These are phyloP conservation scores for Aotearoamyces nothofagi DNA, from an alignment of 2,329 filamentous ascomycete species.

Conservation along the genomic window DNA sequence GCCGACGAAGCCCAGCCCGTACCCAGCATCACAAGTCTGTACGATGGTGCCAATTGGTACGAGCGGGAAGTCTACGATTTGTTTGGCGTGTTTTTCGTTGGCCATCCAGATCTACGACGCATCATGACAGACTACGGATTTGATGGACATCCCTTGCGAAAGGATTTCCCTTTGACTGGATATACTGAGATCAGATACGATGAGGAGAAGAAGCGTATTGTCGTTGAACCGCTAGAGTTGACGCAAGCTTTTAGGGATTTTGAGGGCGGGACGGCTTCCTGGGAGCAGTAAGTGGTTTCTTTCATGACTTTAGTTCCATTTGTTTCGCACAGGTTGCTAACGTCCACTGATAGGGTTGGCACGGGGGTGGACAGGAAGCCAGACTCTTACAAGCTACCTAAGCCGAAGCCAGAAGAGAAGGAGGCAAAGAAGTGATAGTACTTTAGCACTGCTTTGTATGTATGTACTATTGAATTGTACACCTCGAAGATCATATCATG, in stretches of 20 bases:
- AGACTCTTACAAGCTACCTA: conserved; percentile 84
- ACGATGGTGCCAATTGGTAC: conserved; percentile 96
- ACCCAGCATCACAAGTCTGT: conserved; percentile 72
- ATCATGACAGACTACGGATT: conserved; percentile 99
- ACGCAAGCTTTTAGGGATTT: conserved; percentile 99
- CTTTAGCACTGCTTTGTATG: conserved; percentile 1
- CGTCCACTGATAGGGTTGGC: conserved; percentile 47
- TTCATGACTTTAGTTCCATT: too few relatives aligned
- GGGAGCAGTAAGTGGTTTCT: conserved; percentile 60
- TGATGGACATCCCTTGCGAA: conserved; percentile 90
- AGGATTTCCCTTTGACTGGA: conserved; percentile 94
- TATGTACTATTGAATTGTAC: conserved; percentile 1
- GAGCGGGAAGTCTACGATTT: conserved; percentile 96
- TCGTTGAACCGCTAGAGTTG: conserved; percentile 92
- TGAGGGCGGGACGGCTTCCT: conserved; percentile 66
- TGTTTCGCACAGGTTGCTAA: too few relatives aligned
- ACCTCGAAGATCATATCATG: too few relatives aligned
- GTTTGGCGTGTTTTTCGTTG: conserved; percentile 92
- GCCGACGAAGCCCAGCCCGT: conserved; percentile 91
- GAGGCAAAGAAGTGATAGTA: conserved; percentile 71
- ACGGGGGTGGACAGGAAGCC: conserved; percentile 65
- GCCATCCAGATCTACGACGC: conserved; percentile 85
- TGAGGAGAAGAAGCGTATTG: conserved; percentile 99
- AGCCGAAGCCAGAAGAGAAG: conserved; percentile 86
- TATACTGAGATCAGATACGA: conserved; percentile 98